A percentile compares a stretch with the other conserved stretches of the same genome.
These are phyloP conservation scores for Pythium monospermum DNA, from an alignment of 352 stramenopile species.

Conservation along the genomic window DNA sequence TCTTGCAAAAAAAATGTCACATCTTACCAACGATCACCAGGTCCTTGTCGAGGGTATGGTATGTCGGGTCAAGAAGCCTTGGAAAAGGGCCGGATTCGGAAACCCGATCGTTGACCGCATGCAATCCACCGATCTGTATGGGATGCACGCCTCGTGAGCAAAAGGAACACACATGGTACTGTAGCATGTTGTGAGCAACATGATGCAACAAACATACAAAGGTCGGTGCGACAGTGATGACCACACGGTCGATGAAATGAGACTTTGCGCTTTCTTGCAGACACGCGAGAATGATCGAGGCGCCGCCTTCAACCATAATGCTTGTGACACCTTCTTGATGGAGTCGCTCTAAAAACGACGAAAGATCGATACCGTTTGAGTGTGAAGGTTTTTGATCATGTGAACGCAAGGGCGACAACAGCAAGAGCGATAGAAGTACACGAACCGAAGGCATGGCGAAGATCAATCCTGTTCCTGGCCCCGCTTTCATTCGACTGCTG, in stretches of 20 bases:
- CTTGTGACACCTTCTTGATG: slow-evolving; percentile 43
- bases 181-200: neutral
- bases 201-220: slow-evolving; percentile 46
- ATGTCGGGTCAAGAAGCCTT: slow-evolving; percentile 27
- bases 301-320: slow-evolving; percentile 83
- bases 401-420: neutral
- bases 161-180: neutral
- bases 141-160: neutral
- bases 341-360: slow-evolving; percentile 14
- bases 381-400: too few relatives aligned
- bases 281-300: slow-evolving; percentile 70
- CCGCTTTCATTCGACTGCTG: slow-evolving; percentile 10
- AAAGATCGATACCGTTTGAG: too few relatives aligned
- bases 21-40: slow-evolving; percentile 43
- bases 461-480: slow-evolving; percentile 60
- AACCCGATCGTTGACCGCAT: slow-evolving; percentile 33
- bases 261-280: slow-evolving; percentile 29
- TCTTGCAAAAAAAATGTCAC: too few relatives aligned
- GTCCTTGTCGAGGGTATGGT: slow-evolving; percentile 36
- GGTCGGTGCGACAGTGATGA: slow-evolving; percentile 76
- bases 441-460: slow-evolving; percentile 56
- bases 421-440: neutral
- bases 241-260: slow-evolving; percentile 56
- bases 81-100: slow-evolving; percentile 21
- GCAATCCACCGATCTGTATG: slow-evolving; percentile 54